Base-by-base conservation (phyloP, 441 rosid genomes). In the Manihot esculenta region DNA sequence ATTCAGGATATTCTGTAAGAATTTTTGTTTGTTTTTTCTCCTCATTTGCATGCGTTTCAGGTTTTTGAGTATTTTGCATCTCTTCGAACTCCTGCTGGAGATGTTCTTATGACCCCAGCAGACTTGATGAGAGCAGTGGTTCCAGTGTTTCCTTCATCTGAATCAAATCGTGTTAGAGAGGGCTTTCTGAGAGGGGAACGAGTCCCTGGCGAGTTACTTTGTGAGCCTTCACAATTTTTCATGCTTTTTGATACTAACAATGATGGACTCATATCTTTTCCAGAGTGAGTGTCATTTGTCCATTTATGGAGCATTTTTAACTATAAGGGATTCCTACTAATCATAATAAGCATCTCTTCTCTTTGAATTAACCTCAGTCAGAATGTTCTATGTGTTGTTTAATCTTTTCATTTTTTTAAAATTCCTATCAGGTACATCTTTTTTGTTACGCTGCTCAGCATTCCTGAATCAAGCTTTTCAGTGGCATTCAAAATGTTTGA, bases 401-500 rank as follows among this genome's bases (percentile, higher is more conserved):
- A n/a, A n/a, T 21, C 12, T 20, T 26, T 24, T n/a, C 53, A 20
- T 62, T 55, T n/a, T 55, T 53, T 33, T n/a, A n/a, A n/a, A n/a
- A n/a, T n/a, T 71, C 68, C 42, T 62, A 61, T 56, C 90, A 93
- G 97, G 91, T 90, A 92, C 74, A 90, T 90, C 70, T 94, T 94
- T 79, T 92, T 90, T 70, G 90, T 92, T 61, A 94, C 96, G 3
- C 80, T 94, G 61, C 94, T 94, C 74, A 83, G 95, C 84, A 89
- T 89, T 63, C 99, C 97, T 5, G 95, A 92, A 76, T 86, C 97
- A 41, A 84, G 92, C 80, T 92, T 90, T 61, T 81, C 92, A 0
- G 82, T 89, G 21, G 86, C 97, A 50, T 94, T 94, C 84, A 94
- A 88, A 72, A 94, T 94, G 99, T 94, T 94, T 79, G 99, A 92